Evolutionary conservation across 2,329 filamentous ascomycete genomes (phyloP), one percentile per base, ranked within the genome.

Genomic region (Fonsecaea pedrosoi): DNA sequence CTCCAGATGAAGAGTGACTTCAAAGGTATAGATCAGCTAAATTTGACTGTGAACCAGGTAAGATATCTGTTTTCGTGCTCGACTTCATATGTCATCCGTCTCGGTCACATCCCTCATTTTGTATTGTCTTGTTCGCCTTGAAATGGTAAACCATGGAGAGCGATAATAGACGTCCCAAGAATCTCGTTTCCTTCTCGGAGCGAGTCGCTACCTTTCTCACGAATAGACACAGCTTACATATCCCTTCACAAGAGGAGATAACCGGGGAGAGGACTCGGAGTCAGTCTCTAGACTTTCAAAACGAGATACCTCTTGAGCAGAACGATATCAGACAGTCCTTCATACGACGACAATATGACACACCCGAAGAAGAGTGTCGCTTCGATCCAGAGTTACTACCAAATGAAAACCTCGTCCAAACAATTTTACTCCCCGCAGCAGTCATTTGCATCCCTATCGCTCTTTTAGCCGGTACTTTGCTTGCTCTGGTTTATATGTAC

Each of bases 381-480:
- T 30, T 56, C 12, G 37, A 50, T 40, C 54, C 54, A 34, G 60
- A 56, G 40, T 10, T 57, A 12, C 15, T 34, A 6, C 15, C 18
- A 3, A 48, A 50, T 12, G 45, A 54, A 61, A 61, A 54, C 45
- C 34, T 38, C 2, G 8, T 37, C 21, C n/a, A 61, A 30, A 37
- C 62, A 30, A 38, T 70, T 10, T 13, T 70, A 32, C 55, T 59
- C 15, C 69, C 69, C 6, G 48, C 67, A 15, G 18, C 62, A 5
- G 53, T 61, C 21, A 62, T 70, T 35, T 66, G 54, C 42, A 30
- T 69, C 10, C 69, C 69, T 21, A 62, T 70, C 38, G 53, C 60
- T 7, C 64, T 67, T 13, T 59, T 70, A 3, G 56, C 67, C 15
- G 60, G 40, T 34, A 57, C 42, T 25, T 42, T 69, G 6, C 54